Conservation (phyloP, 1,139 yeast genomes). For the Suhomyces yuchorum region DNA sequence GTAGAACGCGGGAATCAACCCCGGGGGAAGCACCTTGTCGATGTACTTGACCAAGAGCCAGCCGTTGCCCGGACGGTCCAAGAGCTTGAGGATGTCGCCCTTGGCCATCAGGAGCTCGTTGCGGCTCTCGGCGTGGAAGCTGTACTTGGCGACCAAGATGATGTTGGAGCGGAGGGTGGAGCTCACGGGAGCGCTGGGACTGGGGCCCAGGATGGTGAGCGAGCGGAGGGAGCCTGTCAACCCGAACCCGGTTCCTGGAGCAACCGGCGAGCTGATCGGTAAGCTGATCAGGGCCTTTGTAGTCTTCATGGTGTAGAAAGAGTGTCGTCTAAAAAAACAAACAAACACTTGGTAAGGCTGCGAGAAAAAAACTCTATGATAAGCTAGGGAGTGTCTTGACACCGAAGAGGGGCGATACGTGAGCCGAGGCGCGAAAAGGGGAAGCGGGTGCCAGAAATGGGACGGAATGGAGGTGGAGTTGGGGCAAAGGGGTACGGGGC, state of each 20-base stretch:
- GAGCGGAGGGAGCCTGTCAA: conserved; percentile 16
- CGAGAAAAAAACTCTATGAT: not conserved
- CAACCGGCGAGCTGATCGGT: conserved; percentile 12
- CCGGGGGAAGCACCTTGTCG: conserved; percentile 39
- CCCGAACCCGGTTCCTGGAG: conserved; percentile 9
- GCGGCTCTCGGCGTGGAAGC: conserved; percentile 36
- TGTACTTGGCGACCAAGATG: conserved; percentile 41
- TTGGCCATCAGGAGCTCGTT: conserved; percentile 38
- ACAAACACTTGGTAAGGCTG: conserved; percentile 5
- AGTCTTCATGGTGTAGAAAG: conserved; percentile 11
- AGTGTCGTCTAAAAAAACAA: conserved; percentile 10
- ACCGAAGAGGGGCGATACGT: not conserved
- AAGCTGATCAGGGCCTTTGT: conserved; percentile 13
- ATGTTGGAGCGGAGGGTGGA: conserved; percentile 31
- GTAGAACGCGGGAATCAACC: conserved; percentile 45
- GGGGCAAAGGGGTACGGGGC: not conserved
- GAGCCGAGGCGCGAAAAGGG: not conserved
- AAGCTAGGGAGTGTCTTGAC: not conserved
- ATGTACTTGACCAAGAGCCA: conserved; percentile 49
- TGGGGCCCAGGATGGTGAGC: conserved; percentile 26
- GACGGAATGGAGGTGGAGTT: not conserved
- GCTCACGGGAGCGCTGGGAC: conserved; percentile 16
- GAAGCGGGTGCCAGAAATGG: not conserved
- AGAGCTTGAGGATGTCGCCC: conserved; percentile 44
- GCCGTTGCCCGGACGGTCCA: conserved; percentile 43